Base-by-base conservation (phyloP, 2,329 filamentous ascomycete genomes). In the Pyricularia grisea region DNA sequence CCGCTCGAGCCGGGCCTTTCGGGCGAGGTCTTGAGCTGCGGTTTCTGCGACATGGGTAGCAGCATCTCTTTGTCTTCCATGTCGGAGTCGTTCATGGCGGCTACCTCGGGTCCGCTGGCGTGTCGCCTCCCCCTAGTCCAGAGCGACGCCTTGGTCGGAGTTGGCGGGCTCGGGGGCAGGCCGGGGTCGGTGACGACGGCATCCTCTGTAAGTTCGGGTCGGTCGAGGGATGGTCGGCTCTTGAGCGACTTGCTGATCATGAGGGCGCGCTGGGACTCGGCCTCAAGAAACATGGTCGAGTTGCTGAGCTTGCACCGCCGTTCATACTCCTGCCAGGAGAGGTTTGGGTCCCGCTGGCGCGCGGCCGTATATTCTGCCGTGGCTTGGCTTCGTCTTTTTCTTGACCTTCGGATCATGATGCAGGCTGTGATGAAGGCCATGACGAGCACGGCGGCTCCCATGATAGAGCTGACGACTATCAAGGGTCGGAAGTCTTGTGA, bases 171-270 rank as follows among this genome's bases (percentile, higher is more conserved):
- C 25, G 65, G 65, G 9, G 65, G 65, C 31, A 50, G 23, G 65
- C 65, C 42, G 7, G 65, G 65, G 58, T 61, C 58, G 23, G 58
- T 61, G 58, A 61, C 12, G 58, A 61, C n/a, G 1, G 65, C 23
- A 31, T 50, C 23, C 3, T 55, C 65, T 28, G 65, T 25, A 4
- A 66, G 65, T 3, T 25, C 12, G 4, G 65, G 65, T 27, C 25
- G 65, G 33, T 66, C 65, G 58, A 68, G 55, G 14, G 72, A 75
- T 11, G 68, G 68, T n/a, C 71, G 71, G 68, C 71, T 72, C 68
- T 73, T 71, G 5, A 73, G 71, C 7, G 72, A 72, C 67, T 74
- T 74, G 17, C 70, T 68, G 31, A 74, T 72, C 23, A 74, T 72
- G 55, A 64, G 69, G 64, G 66, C 69, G 12, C 73, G 72, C 68